phyloP scores from a whole-genome alignment of 2,329 filamentous ascomycete species.

The Aspergillus sp. region DNA sequence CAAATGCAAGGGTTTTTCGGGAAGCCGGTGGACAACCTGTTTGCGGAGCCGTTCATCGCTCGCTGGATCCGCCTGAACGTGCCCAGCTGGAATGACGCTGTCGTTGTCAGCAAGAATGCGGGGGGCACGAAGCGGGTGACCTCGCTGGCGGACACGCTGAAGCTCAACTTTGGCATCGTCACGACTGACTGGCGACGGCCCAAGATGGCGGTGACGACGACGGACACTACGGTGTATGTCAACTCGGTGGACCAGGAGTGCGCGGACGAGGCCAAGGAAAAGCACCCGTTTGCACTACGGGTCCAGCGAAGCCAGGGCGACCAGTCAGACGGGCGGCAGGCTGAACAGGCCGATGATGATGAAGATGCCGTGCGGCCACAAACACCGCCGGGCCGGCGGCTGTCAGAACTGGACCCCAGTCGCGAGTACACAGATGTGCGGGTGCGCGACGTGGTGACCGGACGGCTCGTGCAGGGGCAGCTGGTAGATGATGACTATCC shows the following conservation, averaged over 20 bases:
- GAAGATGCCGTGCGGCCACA: conserved; percentile 26
- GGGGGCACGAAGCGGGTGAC: conserved; percentile 96
- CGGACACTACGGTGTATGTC: conserved; percentile 67
- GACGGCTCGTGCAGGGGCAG: conserved; percentile 83
- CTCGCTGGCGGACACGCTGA: conserved; percentile 86
- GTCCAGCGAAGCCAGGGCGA: conserved; percentile 12
- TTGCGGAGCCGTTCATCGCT: conserved; percentile 88
- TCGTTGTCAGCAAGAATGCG: conserved; percentile 96
- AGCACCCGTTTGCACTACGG: conserved; percentile 20
- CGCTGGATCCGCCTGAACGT: conserved; percentile 92
- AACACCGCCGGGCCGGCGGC: conserved; percentile 30
- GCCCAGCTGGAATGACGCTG: conserved; percentile 73
- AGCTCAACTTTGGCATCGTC: conserved; percentile 95
- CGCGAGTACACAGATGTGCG: conserved; percentile 66
- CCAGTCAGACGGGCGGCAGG: conserved; percentile 7
- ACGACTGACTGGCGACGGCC: conserved; percentile 48
- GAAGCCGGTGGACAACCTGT: conserved; percentile 93
- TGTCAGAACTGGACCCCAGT: conserved; percentile 36
- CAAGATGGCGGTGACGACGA: conserved; percentile 50
- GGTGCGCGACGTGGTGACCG: conserved; percentile 81
- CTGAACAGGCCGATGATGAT: conserved; percentile 17
- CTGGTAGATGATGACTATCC: conserved; percentile 90
- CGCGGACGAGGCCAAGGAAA: conserved; percentile 15
- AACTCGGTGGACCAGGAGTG: conserved; percentile 47
- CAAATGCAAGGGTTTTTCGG: conserved; percentile 99